Evolutionary conservation across 2,329 filamentous ascomycete genomes (phyloP).

Genomic region (Penicillium sp.): DNA sequence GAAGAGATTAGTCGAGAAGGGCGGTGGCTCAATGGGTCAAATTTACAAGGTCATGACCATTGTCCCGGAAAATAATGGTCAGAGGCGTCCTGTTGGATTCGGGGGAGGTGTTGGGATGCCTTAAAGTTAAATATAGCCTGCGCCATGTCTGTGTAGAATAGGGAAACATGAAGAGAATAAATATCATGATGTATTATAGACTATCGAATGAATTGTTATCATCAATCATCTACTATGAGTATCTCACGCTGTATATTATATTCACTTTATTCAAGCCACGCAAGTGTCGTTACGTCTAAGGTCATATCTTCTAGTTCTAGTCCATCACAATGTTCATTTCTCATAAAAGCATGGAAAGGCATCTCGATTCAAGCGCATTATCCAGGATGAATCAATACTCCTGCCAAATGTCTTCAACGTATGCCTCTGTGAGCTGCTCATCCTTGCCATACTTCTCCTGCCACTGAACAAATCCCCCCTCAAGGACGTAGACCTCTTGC

Average conservation of each 20-base stretch:
- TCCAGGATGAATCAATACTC: conserved; percentile 42
- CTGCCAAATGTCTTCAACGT: conserved; percentile 82
- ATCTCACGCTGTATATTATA: too few relatives aligned
- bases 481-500: conserved; percentile 81
- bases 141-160: conserved; percentile 11
- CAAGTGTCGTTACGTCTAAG: too few relatives aligned
- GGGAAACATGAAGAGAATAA: background rate
- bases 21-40: conserved; percentile 86
- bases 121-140: conserved; percentile 1
- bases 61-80: conserved; percentile 76
- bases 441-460: conserved; percentile 80
- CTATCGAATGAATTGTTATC: background rate
- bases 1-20: conserved; percentile 80
- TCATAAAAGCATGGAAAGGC: conserved; percentile 9
- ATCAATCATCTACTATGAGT: too few relatives aligned
- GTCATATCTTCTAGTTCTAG: conserved; percentile 20
- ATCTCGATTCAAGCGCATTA: background rate
- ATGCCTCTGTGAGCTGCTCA: conserved; percentile 79
- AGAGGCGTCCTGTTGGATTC: conserved; percentile 84
- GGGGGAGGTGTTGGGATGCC: conserved; percentile 64
- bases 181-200: background rate
- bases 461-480: conserved; percentile 86
- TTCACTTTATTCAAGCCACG: too few relatives aligned
- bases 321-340: conserved; percentile 16
- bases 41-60: conserved; percentile 94